phyloP scores from a whole-genome alignment of 805 yeast species.

The Maudiozyma barnettii region DNA sequence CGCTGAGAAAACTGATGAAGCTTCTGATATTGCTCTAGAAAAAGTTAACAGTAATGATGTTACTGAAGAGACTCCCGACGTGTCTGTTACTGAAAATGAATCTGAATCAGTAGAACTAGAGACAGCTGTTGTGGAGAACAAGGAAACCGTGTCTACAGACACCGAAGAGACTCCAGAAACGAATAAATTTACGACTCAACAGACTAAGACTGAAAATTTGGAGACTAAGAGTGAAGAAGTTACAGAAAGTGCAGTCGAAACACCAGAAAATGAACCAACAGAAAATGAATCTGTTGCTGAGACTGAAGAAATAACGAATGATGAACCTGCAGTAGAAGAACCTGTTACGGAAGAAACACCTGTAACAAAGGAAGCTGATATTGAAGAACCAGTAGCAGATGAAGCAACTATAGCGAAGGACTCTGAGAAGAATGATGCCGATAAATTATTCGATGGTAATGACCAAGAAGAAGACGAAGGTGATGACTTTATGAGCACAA shows the following conservation, averaged over 20 bases:
- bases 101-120: neutral
- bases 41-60: constrained; percentile 4
- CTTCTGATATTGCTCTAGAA: neutral
- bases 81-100: constrained; percentile 3
- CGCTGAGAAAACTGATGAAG: constrained; percentile 1
- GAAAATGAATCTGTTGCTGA: constrained; percentile 1
- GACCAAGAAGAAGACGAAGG: constrained; percentile 10
- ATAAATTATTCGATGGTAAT: constrained; percentile 9
- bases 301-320: constrained; percentile 2
- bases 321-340: neutral
- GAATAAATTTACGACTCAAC: neutral
- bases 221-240: constrained; percentile 1
- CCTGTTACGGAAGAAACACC: constrained; percentile 2
- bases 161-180: neutral
- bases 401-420: neutral
- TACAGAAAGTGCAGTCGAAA: neutral
- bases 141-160: neutral
- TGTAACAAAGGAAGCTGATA: neutral
- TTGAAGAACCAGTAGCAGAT: constrained; percentile 4
- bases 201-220: constrained; percentile 2
- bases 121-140: too few species aligned
- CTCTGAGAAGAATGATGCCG: neutral
- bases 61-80: constrained; percentile 3
- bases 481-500: constrained; percentile 24
- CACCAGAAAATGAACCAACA: neutral